A percentile compares a stretch with the other conserved stretches of the same genome.
Evolutionary conservation across 768 basidiomycete genomes (phyloP).

Genomic region (Kwoniella mangroviensis): DNA sequence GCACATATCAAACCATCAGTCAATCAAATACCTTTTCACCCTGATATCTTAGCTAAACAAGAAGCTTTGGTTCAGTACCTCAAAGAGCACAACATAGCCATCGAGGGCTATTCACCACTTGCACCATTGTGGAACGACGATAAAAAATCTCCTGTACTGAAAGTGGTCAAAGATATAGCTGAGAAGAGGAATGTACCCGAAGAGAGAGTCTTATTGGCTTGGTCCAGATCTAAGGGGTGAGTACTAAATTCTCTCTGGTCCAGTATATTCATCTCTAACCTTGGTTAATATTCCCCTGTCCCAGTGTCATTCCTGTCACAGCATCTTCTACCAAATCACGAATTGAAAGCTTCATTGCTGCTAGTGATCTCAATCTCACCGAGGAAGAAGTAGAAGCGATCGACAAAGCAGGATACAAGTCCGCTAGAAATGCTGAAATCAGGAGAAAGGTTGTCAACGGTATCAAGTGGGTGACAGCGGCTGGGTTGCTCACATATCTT

Average conservation of each 20-base stretch:
- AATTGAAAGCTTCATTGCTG: conserved; percentile 28
- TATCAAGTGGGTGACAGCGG: conserved; percentile 12
- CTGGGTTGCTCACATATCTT: conserved; percentile 11
- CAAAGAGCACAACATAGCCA: conserved; percentile 26
- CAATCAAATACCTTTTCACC: conserved; percentile 43
- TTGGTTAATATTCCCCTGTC: background rate
- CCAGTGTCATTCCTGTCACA: conserved; percentile 35
- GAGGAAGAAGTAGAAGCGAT: conserved; percentile 49
- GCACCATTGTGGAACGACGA: conserved; percentile 21
- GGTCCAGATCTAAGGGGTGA: conserved; percentile 40
- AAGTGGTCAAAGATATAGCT: conserved; percentile 27
- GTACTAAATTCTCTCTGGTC: background rate
- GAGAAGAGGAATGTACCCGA: conserved; percentile 12
- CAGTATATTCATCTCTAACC: background rate
- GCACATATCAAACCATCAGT: conserved; percentile 35
- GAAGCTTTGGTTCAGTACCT: conserved; percentile 28
- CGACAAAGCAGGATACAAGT: conserved; percentile 52
- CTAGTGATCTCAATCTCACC: conserved; percentile 31
- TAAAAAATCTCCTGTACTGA: conserved; percentile 25
- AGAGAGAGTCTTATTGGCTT: conserved; percentile 40
- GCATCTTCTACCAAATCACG: conserved; percentile 30
- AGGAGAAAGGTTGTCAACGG: background rate
- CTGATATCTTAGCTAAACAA: conserved; percentile 16
- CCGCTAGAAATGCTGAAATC: conserved; percentile 13
- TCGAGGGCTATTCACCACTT: conserved; percentile 35